Evolutionary conservation across 164 flowering plant genomes (phyloP), one percentile per base, ranked within the genome.

Genomic region (Chimonanthus praecox): DNA sequence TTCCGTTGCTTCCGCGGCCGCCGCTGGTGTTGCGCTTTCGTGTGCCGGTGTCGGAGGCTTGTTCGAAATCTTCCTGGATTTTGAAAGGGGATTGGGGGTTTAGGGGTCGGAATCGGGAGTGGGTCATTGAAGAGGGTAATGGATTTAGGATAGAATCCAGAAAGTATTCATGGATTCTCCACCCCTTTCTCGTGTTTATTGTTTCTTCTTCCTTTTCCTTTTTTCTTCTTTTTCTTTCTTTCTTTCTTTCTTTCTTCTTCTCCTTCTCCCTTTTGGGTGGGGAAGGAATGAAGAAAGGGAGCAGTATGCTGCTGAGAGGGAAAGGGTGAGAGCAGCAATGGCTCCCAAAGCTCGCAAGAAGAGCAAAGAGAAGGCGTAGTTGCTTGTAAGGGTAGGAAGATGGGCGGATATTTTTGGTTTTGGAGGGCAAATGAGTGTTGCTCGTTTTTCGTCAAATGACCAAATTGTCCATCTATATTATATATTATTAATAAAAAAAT

Each of bases 71-170:
- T 68, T 78, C 61, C 18, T 66, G 48, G 48, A 11, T 5, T 66
- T 48, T 15, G 81, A 3, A 11, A 11, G 60, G 60, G 60, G 16
- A 11, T 54, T 54, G 60, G 16, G 60, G 77, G 58, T 62, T 54
- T 18, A 51, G 77, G 16, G 13, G 66, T 11, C 49, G 67, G 78
- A 73, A 71, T 21, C 79, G 76, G 74, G 71, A 69, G 8, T 65
- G 77, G 82, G 92, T 87, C 89, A 87, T 85, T 47, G 49, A 47
- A 64, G 64, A 3, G 60, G 60, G 16, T 11, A 54, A 54, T 13
- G n/a, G n/a, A 54, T 54, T 13, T 54, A 13, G 16, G n/a, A 54
- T 15, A 10, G 16, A 2, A 10, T 54, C 16, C 9, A 51, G 13
- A 2, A 13, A 54, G 60, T 11, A 54, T 13, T 3, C 60, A 54